Evolutionary conservation across 371 early-diverging fungal species (phyloP).

Genomic region (Haplosporangium sp.): DNA sequence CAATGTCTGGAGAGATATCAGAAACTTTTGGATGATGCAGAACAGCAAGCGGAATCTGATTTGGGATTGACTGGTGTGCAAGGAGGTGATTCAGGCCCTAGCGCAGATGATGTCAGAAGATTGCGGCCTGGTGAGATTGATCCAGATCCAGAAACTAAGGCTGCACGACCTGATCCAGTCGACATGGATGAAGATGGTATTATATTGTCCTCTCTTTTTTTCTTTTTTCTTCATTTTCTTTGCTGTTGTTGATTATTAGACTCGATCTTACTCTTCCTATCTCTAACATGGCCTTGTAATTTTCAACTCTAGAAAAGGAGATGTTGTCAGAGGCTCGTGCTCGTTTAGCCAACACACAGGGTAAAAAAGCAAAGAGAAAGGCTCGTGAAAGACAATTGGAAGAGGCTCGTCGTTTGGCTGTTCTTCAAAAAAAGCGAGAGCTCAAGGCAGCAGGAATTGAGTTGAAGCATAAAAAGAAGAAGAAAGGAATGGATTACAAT

Average conservation of each 20-base stretch:
- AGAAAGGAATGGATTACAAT: constrained; percentile 93
- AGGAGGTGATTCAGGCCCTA: constrained; percentile 81
- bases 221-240: background rate
- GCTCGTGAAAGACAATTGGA: constrained; percentile 97
- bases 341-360: constrained; percentile 97
- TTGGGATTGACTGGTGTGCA: constrained; percentile 74
- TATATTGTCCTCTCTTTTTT: no score
- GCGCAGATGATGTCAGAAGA: constrained; percentile 82
- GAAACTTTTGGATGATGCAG: constrained; percentile 95
- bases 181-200: constrained; percentile 98
- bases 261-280: no score
- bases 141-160: constrained; percentile 96
- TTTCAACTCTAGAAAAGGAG: constrained; percentile 84
- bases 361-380: constrained; percentile 98
- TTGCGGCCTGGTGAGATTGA: constrained; percentile 97
- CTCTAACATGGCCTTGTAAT: background rate
- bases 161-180: constrained; percentile 97
- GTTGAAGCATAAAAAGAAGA: constrained; percentile 67
- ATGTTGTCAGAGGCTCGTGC: constrained; percentile 99
- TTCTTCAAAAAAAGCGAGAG: constrained; percentile 95
- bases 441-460: constrained; percentile 97
- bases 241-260: background rate
- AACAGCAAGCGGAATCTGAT: constrained; percentile 75
- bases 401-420: constrained; percentile 91
- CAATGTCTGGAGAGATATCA: constrained; percentile 98